Evolutionary conservation across 345 rosid genomes (phyloP).

Genomic region (Ceriops zippeliana): DNA sequence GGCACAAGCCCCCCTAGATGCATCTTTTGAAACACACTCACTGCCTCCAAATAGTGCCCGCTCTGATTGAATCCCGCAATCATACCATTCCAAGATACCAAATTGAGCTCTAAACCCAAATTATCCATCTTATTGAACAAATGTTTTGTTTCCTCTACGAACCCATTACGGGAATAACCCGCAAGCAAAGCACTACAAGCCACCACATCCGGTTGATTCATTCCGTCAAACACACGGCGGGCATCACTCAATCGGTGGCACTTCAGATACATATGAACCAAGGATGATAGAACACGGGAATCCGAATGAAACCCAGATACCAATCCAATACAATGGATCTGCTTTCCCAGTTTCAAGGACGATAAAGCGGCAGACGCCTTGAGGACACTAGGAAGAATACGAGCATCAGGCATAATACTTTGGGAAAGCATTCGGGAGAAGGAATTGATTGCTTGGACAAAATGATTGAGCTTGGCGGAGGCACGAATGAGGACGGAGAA

Average conservation of each 20-base stretch:
- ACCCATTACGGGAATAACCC: constrained; percentile 47
- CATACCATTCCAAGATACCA: constrained; percentile 65
- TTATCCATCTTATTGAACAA: constrained; percentile 33
- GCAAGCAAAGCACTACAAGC: constrained; percentile 52
- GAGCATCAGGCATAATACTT: constrained; percentile 18
- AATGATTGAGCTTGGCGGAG: constrained; percentile 16
- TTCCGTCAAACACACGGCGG: constrained; percentile 48
- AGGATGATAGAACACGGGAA: constrained; percentile 31
- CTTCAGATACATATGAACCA: constrained; percentile 50
- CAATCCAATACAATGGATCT: constrained; percentile 18
- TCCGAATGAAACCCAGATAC: constrained; percentile 22
- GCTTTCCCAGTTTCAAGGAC: constrained; percentile 11
- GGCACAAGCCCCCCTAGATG: constrained; percentile 44
- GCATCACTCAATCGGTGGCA: constrained; percentile 44
- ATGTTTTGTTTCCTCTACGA: constrained; percentile 35
- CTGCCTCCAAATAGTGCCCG: constrained; percentile 36
- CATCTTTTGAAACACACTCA: constrained; percentile 44
- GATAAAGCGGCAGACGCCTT: constrained; percentile 29
- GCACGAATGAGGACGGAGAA: constrained; percentile 16
- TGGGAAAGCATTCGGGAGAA: constrained; percentile 21
- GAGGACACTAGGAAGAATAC: constrained; percentile 37
- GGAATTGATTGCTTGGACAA: constrained; percentile 6
- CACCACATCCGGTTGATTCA: constrained; percentile 45
- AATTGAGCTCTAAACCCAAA: constrained; percentile 38
- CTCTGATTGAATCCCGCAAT: constrained; percentile 63